Base-by-base conservation (phyloP, 371 early-diverging fungal species). In the Umbelopsis sp. region DNA sequence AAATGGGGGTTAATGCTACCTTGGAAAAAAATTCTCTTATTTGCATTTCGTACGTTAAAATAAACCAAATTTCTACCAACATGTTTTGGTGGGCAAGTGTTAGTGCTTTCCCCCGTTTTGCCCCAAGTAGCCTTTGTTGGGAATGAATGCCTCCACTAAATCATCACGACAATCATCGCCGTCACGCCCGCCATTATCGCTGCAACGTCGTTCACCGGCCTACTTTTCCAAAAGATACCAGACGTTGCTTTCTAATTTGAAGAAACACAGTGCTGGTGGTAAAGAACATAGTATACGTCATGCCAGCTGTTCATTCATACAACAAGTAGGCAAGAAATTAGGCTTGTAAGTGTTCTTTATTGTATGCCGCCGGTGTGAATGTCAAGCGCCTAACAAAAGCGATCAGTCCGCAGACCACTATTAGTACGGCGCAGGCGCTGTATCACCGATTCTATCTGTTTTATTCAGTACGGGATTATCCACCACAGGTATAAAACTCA, bases 361-460 rank as follows among this genome's bases (percentile, higher is more conserved):
- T 51, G 29, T 1, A 24, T 45, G n/a, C 44, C 44, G n/a, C 18
- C n/a, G 29, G 18, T 29, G 22, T 20, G 18, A 35, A 63, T 14
- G 11, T 41, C 16, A 50, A 37, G 32, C 24, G 22, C 29, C 4
- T 52, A 48, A 50, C 35, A 44, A 24, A 16, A 46, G 44, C 37
- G 38, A 37, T 38, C 76, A 90, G 90, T 65, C 93, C 93, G 12
- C 87, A 89, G 70, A 86, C 83, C 63, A 92, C 93, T 0, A 87
- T 88, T 53, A 86, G 87, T 75, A 92, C 92, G 0, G 88, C 93
- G 10, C 91, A 91, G 75, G 81, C 90, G 9, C 73, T 92, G 32
- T 86, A 88, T 48, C 90, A 92, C 76, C 88, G 91, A 37, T 88
- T 89, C 63, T 89, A 82, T 70, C 80, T 91, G 52, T 85, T 85